Evolutionary conservation across 2,329 filamentous ascomycete genomes (phyloP).

Genomic region (Ceratocystis huliohia): DNA sequence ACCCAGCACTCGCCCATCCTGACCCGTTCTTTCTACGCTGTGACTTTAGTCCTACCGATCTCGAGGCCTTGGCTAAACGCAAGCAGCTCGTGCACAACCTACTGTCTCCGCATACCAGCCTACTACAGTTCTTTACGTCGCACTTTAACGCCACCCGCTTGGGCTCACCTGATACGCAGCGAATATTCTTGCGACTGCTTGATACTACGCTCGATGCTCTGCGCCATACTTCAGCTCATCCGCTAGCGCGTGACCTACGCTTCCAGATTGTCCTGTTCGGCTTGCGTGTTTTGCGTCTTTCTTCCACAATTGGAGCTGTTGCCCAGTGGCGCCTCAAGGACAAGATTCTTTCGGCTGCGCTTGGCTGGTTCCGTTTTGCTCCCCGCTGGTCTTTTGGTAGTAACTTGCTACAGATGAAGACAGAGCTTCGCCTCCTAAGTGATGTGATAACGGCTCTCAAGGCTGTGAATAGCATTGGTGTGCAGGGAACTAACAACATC

Average conservation of each 20-base stretch:
- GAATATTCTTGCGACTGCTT: constrained; percentile 69
- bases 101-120: constrained; percentile 70
- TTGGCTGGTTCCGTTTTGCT: constrained; percentile 76
- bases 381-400: constrained; percentile 93
- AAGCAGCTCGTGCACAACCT: constrained; percentile 71
- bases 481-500: constrained; percentile 39
- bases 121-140: constrained; percentile 82
- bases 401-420: constrained; percentile 84
- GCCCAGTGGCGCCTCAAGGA: constrained; percentile 79
- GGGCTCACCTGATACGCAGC: constrained; percentile 67
- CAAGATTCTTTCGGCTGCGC: constrained; percentile 68
- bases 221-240: constrained; percentile 43
- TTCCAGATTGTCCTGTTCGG: constrained; percentile 80
- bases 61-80: constrained; percentile 56
- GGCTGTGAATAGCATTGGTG: constrained; percentile 47
- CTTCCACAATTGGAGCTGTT: constrained; percentile 49
- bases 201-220: constrained; percentile 63
- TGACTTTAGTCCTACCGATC: constrained; percentile 86
- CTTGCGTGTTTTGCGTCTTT: constrained; percentile 61
- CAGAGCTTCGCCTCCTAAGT: constrained; percentile 68
- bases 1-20: constrained; percentile 52
- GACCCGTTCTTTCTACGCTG: constrained; percentile 86
- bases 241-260: constrained; percentile 80
- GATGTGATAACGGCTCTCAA: constrained; percentile 61
- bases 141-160: constrained; percentile 91